Base-by-base conservation (phyloP, 1,284 basidiomycete species). In the Fomes fomentarius region DNA sequence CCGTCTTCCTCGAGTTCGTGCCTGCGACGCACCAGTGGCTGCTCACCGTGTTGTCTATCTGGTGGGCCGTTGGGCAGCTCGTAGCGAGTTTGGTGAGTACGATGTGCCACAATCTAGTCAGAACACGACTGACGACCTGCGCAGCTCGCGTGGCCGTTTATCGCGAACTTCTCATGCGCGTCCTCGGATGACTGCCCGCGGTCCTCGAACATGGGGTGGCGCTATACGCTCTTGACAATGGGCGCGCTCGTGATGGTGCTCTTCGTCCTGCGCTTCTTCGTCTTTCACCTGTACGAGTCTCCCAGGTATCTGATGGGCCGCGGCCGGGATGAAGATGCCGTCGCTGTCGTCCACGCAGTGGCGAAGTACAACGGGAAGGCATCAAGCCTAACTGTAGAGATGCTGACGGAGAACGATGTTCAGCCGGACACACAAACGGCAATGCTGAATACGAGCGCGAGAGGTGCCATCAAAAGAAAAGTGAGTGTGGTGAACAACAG, bases 241-340 rank as follows among this genome's bases (percentile, higher is more conserved):
- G 84, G 83, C 4, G 84, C 79, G 0, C 66, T 87, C 37, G 85
- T 82, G 69, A 70, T 89, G 51, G 40, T 83, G 24, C 74, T 89
- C 34, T 91, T 84, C 75, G 60, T 80, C 50, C 66, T 85, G 34
- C 87, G 89, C 38, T 89, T 88, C 74, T 80, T 89, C 66, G 71
- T 87, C 42, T 91, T 91, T 73, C 73, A 77, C 6, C 78, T 92
- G 46, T 74, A 84, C 55, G 89, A 92, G 67, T 85, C 82, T 56
- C 88, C 87, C 3, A 89, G 88, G 68, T 91, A 77, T 68, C 78
- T 93, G 22, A 80, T 92, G 65, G 82, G 83, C 3, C 81, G 83
- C 53, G 89, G 89, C 1, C 73, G 75, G 34, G 89, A 93, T 61
- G 77, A 75, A 10, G 81, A 86, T 42, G 91, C 90, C 0, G 82